Base-by-base conservation (phyloP, 2,329 filamentous ascomycete genomes). In the Phialophora verrucosa region DNA sequence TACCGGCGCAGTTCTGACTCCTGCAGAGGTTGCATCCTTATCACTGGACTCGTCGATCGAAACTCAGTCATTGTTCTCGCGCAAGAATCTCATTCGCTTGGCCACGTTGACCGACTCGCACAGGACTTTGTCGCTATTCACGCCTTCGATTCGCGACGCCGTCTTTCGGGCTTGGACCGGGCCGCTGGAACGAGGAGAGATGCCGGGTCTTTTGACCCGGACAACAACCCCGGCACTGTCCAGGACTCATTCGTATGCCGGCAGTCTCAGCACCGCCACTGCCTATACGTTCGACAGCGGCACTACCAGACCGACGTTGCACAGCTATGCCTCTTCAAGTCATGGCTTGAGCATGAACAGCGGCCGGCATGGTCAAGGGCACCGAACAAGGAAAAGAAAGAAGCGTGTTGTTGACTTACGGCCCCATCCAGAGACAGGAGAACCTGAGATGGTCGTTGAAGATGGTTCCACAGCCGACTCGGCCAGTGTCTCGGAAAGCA, bases 101-200 rank as follows among this genome's bases (percentile, higher is more conserved):
- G 92, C 91, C 27, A 87, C 92, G 0, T 82, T 99, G 64, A 93
- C 88, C 3, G 91, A 96, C 74, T 96, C 93, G 2, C 93, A 98
- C 73, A 88, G 91, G 56, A 98, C 95, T 0, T 81, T 98, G 38
- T 96, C 93, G 4, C 83, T 98, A 0, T 96, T 96, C 76, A 97
- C 94, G 1, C 93, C 94, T 0, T 88, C 90, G n/a, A 94, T 98
- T 65, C 84, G 88, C 60, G 92, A 98, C 77, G 91, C 92, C 3
- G 90, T 98, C 29, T 97, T 96, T 78, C 87, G 95, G 66, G 95
- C 94, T 35, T 97, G 93, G 92, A 91, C 94, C 17, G 91, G 91
- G 49, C 87, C 90, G 42, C 84, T 87, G 59, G 93, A 97, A 68
- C 84, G 88, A 65, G 83, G 83, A 51, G 91, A 95, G 53, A 78